These are phyloP conservation scores for Pistacia atlantica DNA, from an alignment of 345 rosid genomes.

Conservation along the genomic window DNA sequence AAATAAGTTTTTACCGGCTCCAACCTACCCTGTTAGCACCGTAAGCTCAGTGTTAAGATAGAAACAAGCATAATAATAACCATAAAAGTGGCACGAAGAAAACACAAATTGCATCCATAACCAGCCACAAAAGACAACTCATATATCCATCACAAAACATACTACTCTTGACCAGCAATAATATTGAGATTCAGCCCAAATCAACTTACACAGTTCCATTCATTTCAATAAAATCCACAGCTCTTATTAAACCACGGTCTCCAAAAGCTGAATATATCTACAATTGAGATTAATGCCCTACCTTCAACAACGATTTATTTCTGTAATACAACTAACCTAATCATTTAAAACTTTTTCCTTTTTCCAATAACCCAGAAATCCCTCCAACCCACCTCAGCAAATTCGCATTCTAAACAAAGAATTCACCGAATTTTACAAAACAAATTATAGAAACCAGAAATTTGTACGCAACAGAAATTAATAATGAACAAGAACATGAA, in stretches of 20 bases:
- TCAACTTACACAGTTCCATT: not conserved
- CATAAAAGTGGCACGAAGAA: not conserved
- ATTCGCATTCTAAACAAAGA: too few relatives aligned
- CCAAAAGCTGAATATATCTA: not conserved
- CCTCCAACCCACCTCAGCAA: too few relatives aligned
- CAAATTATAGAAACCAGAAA: too few relatives aligned
- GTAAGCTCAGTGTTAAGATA: constrained; percentile 6
- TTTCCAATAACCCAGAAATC: not conserved
- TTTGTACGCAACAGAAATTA: too few relatives aligned
- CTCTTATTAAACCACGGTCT: not conserved
- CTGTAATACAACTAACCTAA: not conserved
- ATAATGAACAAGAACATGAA: too few relatives aligned
- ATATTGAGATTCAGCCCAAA: not conserved
- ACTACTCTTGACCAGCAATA: not conserved
- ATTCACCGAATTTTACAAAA: too few relatives aligned
- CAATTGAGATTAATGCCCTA: too few relatives aligned
- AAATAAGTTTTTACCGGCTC: constrained; percentile 60
- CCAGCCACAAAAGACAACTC: not conserved
- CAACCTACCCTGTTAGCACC: constrained; percentile 64
- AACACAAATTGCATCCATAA: not conserved
- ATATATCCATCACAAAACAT: not conserved
- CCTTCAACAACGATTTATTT: too few relatives aligned
- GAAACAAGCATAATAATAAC: not conserved
- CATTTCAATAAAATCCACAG: not conserved
- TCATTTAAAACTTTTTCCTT: not conserved